Conservation (phyloP, 768 basidiomycete genomes). For the Calocybe gangraenosa region DNA sequence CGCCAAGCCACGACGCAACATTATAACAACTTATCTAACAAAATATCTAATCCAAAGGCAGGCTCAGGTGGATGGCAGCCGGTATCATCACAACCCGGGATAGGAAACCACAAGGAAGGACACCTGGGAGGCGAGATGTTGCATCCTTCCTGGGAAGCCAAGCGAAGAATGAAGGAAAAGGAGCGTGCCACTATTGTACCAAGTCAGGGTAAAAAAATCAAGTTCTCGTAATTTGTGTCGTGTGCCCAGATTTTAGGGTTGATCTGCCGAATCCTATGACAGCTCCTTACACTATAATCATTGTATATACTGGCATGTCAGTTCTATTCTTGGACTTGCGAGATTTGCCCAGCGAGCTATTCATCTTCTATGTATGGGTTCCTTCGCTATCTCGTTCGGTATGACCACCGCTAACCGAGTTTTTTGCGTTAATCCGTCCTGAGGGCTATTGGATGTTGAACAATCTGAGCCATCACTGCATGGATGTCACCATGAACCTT, state of each 20-base stretch:
- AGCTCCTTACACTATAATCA: too few species aligned
- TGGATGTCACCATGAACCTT: too few species aligned
- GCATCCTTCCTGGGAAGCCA: conserved; percentile 98
- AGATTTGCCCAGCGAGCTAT: too few species aligned
- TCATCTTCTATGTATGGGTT: too few species aligned
- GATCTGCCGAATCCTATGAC: conserved; percentile 2
- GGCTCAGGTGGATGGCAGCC: conserved; percentile 17
- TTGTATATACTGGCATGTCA: neutral
- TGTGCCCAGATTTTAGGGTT: conserved; percentile 8
- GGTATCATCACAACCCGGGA: conserved; percentile 1
- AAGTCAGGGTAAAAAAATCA: conserved; percentile 84
- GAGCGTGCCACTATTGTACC: conserved; percentile 56
- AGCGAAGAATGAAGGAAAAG: conserved; percentile 73
- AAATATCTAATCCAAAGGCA: conserved; percentile 8
- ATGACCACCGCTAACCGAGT: too few species aligned
- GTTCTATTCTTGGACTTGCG: too few species aligned
- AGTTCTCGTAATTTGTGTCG: conserved; percentile 36
- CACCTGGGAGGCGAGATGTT: conserved; percentile 38
- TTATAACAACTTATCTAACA: neutral
- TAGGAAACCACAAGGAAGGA: conserved; percentile 5
- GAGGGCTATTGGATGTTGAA: too few species aligned
- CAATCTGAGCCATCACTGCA: too few species aligned
- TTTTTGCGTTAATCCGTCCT: too few species aligned
- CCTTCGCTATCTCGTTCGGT: too few species aligned
- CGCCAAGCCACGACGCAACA: neutral